Conservation (phyloP, 345 rosid genomes). For the Citrus cavaleriei region DNA sequence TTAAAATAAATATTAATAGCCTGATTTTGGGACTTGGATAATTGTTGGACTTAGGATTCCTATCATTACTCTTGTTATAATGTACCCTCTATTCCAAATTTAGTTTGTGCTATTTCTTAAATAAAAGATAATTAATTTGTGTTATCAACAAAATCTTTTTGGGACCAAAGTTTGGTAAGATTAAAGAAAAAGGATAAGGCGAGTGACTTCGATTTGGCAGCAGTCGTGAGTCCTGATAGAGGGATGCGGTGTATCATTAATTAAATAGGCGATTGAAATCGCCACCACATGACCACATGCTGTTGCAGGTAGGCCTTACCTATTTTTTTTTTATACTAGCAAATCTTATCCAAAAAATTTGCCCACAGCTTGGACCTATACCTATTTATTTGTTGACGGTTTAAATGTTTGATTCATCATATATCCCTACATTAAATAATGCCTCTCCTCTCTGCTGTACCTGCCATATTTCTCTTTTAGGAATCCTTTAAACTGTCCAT, state of each 20-base stretch:
- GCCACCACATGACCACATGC: constrained; percentile 19
- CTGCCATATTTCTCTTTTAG: neutral
- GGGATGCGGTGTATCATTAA: neutral
- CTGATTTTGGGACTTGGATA: too few species aligned
- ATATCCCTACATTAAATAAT: too few species aligned
- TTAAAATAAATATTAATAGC: too few species aligned
- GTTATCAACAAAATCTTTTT: neutral
- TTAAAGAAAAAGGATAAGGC: constrained; percentile 18
- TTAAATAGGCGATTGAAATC: neutral
- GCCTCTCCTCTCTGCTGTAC: neutral
- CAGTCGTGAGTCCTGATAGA: neutral
- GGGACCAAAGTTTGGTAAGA: neutral
- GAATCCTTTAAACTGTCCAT: too few species aligned
- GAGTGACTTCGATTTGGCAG: constrained; percentile 18
- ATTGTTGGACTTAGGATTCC: too few species aligned
- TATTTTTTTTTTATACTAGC: too few species aligned
- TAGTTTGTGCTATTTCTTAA: too few species aligned
- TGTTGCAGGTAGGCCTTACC: neutral
- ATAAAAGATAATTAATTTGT: neutral
- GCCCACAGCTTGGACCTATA: neutral
- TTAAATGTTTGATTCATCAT: neutral
- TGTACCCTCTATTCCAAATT: too few species aligned
- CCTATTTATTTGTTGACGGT: neutral
- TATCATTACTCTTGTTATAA: too few species aligned
- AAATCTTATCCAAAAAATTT: neutral